Percentiles rank a stretch among this genome's conserved stretches.
Evolutionary conservation across 129 eudicot species (phyloP).

Genomic region (Erigeron canadensis): DNA sequence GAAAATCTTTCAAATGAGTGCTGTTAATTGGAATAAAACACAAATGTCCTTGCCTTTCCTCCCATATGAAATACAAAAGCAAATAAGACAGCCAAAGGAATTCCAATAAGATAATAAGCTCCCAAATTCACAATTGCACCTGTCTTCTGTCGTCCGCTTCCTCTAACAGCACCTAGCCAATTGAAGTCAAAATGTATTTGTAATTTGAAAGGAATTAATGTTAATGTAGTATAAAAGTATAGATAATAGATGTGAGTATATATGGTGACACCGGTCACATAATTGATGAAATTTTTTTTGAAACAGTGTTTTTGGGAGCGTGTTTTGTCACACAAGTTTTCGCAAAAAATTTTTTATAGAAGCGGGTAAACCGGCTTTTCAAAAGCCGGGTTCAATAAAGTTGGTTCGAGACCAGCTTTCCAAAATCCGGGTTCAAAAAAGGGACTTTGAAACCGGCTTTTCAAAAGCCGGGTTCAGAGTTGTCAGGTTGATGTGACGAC

Average conservation of each 20-base stretch:
- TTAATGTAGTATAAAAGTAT: neutral
- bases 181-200: neutral
- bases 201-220: neutral
- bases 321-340: too few species aligned
- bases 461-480: too few species aligned
- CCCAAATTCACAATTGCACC: conserved; percentile 73
- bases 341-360: too few species aligned
- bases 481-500: too few species aligned
- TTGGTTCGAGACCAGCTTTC: too few species aligned
- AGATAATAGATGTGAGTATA: neutral
- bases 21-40: neutral
- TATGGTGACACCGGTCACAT: too few species aligned
- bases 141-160: conserved; percentile 77
- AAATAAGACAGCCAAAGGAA: conserved; percentile 53
- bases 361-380: too few species aligned
- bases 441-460: too few species aligned
- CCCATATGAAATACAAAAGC: conserved; percentile 64
- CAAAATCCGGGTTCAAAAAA: too few species aligned
- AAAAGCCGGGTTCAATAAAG: too few species aligned
- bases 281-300: too few species aligned
- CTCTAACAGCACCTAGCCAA: conserved; percentile 63
- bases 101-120: conserved; percentile 72
- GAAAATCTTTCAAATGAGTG: neutral
- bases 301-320: too few species aligned
- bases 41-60: conserved; percentile 59